A percentile compares a stretch with the other conserved stretches of the same genome.
phyloP scores from a whole-genome alignment of 257 asterid genomes.

The Solanum gracilifrons region DNA sequence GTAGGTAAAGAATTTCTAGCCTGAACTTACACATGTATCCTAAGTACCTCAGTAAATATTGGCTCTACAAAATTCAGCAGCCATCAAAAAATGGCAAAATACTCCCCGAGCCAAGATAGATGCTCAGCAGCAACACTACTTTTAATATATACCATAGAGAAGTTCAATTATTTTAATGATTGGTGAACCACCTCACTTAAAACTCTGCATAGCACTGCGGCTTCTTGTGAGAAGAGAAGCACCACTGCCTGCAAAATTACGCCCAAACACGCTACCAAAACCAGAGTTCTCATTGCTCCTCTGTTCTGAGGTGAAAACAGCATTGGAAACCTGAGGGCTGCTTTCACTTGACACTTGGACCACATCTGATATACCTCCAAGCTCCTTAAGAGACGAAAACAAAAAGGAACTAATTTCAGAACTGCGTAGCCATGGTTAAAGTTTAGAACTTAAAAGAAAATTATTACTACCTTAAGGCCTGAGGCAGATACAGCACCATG shows the following conservation, averaged over 20 bases:
- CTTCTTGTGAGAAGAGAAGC: constrained; percentile 37
- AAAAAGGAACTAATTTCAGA: background rate
- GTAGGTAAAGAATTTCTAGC: background rate
- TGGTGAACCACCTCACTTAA: constrained; percentile 19
- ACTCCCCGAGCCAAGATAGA: background rate
- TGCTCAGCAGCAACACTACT: background rate
- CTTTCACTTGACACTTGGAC: constrained; percentile 13
- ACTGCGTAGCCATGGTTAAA: background rate
- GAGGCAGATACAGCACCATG: constrained; percentile 28
- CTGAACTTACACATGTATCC: background rate
- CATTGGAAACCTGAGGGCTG: constrained; percentile 16
- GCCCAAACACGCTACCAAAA: constrained; percentile 28
- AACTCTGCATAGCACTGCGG: constrained; percentile 39
- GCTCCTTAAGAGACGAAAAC: constrained; percentile 14
- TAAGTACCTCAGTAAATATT: background rate
- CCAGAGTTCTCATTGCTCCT: constrained; percentile 21
- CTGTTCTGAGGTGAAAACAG: constrained; percentile 15
- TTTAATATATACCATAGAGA: constrained; percentile 9
- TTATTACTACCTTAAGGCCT: constrained; percentile 56
- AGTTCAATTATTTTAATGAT: background rate
- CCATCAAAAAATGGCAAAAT: constrained; percentile 2
- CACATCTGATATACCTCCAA: constrained; percentile 31
- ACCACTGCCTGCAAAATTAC: constrained; percentile 21
- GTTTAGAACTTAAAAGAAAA: background rate
- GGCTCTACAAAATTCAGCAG: constrained; percentile 24